A percentile compares a stretch with the other conserved stretches of the same genome.
These are phyloP conservation scores for Cryptococcus maquisensis DNA, from an alignment of 1,284 basidiomycete species.

Conservation along the genomic window DNA sequence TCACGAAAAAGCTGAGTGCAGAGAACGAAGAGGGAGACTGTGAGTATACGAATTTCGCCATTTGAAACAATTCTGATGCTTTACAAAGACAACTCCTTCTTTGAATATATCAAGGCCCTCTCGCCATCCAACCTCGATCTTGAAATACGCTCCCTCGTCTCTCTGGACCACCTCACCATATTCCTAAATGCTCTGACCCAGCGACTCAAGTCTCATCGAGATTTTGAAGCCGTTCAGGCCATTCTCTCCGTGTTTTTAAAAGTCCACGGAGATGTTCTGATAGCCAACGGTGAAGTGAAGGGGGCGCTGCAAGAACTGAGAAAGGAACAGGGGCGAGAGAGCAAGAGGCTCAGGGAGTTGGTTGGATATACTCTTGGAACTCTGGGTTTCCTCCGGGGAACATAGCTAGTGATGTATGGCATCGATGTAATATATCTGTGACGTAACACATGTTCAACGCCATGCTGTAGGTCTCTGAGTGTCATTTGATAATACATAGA, in stretches of 20 bases:
- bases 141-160: conserved; percentile 73
- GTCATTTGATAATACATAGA: background rate
- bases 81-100: conserved; percentile 71
- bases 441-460: background rate
- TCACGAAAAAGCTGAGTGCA: conserved; percentile 61
- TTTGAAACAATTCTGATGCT: background rate
- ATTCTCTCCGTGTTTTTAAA: conserved; percentile 78
- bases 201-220: conserved; percentile 71
- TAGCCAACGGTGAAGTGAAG: conserved; percentile 62
- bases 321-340: conserved; percentile 66
- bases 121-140: conserved; percentile 87
- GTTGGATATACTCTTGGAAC: conserved; percentile 47
- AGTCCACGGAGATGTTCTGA: conserved; percentile 76
- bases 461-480: conserved; percentile 2
- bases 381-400: conserved; percentile 40
- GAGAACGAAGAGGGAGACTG: conserved; percentile 63
- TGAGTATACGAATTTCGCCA: conserved; percentile 49
- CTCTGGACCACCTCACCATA: conserved; percentile 59
- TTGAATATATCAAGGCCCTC: conserved; percentile 77
- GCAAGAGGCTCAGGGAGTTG: conserved; percentile 57
- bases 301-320: conserved; percentile 58
- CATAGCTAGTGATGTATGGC: background rate
- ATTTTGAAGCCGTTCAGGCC: conserved; percentile 94
- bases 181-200: conserved; percentile 73
- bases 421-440: background rate